Evolutionary conservation across 176 grass and related monocot species (phyloP), one percentile per base, ranked within the genome.

Genomic region (Cenchrus americanus): DNA sequence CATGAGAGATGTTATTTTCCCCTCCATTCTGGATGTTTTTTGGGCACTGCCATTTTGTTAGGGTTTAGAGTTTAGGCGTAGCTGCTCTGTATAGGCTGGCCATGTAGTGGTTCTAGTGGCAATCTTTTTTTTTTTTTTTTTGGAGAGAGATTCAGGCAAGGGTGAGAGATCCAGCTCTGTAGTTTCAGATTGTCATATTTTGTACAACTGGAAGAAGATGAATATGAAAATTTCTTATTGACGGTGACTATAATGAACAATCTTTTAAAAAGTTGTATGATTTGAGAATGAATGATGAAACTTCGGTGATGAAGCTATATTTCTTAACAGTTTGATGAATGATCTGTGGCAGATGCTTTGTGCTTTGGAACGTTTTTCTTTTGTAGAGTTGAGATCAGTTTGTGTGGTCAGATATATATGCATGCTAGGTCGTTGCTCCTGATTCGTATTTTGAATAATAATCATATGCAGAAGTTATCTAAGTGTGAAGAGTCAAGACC

Each of bases 11-110:
- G 60, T 47, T 80, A 37, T 23, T 63, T 87, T 80, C 5, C 19
- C 14, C 73, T 87, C 61, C 68, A 34, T 21, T 75, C 52, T 83
- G 51, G 66, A 68, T 80, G 52, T 30, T 49, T 23, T 67, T 78
- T 58, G 72, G 58, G 66, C 73, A 17, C 44, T 54, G 58, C 73
- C 84, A 90, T 73, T 90, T 87, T 67, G 14, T 43, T 61, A 90
- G 80, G 69, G 14, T 75, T 83, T 79, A 90, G 75, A 73, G 41
- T 53, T 75, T 74, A 80, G 84, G 62, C 14, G 5, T 90, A 86
- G 80, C 49, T 84, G 52, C 34, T 76, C 7, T 90, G 84, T 90
- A 87, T 75, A 90, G 83, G 62, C 6, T 71, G 71, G 76, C 44
- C 46, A 61, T 70, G 52, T 85, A 69, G 44, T 70, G 19, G 52